Evolutionary conservation across 495 filamentous ascomycete genomes (phyloP).

Genomic region (Hyaloscypha variabilis): DNA sequence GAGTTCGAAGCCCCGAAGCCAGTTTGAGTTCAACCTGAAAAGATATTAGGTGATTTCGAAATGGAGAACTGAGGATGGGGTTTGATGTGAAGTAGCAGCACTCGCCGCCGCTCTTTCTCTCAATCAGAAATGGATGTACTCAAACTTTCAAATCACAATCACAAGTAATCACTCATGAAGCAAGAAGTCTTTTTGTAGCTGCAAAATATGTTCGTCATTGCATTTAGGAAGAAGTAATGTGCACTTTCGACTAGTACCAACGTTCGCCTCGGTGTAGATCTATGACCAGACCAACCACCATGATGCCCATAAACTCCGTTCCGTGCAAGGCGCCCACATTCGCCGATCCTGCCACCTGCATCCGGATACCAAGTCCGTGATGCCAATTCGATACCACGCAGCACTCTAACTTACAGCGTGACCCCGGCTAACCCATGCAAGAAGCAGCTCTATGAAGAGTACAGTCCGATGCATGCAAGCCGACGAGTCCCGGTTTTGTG

Average conservation of each 20-base stretch:
- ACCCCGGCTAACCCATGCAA: slow-evolving; percentile 10
- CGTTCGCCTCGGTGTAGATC: no score
- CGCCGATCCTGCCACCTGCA: background rate
- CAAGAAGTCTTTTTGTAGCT: background rate
- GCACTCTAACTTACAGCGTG: slow-evolving; percentile 20
- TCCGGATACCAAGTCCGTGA: background rate
- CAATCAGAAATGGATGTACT: no score
- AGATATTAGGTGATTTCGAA: no score
- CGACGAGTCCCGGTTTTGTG: slow-evolving; percentile 8
- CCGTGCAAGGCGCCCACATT: slow-evolving; percentile 22
- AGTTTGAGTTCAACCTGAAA: no score
- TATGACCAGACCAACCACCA: background rate
- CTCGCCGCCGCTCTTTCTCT: no score
- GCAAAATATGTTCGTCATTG: slow-evolving; percentile 23
- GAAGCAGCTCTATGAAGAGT: background rate
- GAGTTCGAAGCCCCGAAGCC: no score
- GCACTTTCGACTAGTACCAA: background rate
- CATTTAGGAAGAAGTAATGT: slow-evolving; percentile 22
- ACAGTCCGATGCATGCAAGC: slow-evolving; percentile 6
- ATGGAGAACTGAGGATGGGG: no score
- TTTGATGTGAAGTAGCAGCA: no score
- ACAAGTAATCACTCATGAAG: background rate
- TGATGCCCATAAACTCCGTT: slow-evolving; percentile 14
- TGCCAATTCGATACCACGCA: background rate
- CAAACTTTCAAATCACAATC: background rate